A percentile compares a stretch with the other conserved stretches of the same genome.
These are phyloP conservation scores for Pelargonium fulgidum DNA, from an alignment of 441 rosid genomes.

Conservation along the genomic window DNA sequence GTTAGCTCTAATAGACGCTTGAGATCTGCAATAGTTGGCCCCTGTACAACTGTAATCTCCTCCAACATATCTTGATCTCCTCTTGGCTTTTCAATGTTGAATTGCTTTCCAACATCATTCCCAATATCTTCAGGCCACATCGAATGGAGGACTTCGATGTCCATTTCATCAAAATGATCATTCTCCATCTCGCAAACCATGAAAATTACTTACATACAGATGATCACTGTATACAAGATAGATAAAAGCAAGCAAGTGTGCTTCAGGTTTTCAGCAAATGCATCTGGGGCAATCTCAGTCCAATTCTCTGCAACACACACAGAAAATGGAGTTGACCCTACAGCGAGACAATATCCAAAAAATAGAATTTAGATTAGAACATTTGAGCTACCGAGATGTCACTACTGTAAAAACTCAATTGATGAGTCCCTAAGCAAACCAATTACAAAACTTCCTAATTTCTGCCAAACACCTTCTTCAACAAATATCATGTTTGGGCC, in stretches of 20 bases:
- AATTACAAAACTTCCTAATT: not conserved
- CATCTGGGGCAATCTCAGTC: not conserved
- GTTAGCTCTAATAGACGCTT: slow-evolving; percentile 56
- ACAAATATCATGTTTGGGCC: not conserved
- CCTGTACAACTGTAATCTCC: slow-evolving; percentile 60
- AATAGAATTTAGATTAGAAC: not conserved
- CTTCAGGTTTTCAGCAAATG: slow-evolving; percentile 16
- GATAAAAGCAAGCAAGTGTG: slow-evolving; percentile 14
- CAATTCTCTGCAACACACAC: not conserved
- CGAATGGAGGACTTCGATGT: slow-evolving; percentile 68
- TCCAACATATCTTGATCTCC: slow-evolving; percentile 85
- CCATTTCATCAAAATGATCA: slow-evolving; percentile 73
- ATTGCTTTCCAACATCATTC: slow-evolving; percentile 63
- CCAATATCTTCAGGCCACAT: slow-evolving; percentile 98
- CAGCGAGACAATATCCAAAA: not conserved
- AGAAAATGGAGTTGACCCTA: not conserved
- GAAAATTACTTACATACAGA: slow-evolving; percentile 22
- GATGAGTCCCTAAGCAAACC: not conserved
- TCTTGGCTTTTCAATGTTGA: slow-evolving; percentile 71
- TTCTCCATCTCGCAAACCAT: slow-evolving; percentile 56
- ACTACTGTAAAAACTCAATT: not conserved
- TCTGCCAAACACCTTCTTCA: not conserved
- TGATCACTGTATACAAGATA: slow-evolving; percentile 17
- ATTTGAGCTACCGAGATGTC: not conserved
- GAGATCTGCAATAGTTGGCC: slow-evolving; percentile 57